Conservation (phyloP, 805 yeast species). For the Ogataea allantospora region DNA sequence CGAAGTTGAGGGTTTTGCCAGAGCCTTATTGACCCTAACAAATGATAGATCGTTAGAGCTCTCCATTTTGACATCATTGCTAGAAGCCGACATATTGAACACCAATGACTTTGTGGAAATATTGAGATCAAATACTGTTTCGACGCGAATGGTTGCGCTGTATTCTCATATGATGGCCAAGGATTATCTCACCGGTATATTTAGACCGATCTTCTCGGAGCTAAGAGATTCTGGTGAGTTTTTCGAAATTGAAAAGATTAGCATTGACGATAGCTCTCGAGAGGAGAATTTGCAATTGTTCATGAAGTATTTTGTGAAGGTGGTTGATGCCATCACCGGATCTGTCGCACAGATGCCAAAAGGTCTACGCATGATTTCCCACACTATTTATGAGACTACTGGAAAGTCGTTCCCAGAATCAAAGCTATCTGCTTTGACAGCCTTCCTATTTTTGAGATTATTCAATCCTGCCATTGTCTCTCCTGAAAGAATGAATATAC, state of each 20-base stretch:
- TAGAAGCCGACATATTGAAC: conserved; percentile 59
- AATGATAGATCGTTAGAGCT: conserved; percentile 38
- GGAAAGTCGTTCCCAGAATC: conserved; percentile 64
- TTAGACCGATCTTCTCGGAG: conserved; percentile 57
- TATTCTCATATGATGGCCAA: conserved; percentile 68
- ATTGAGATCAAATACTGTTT: conserved; percentile 76
- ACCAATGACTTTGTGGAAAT: conserved; percentile 68
- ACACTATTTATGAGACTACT: conserved; percentile 58
- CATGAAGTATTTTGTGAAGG: conserved; percentile 50
- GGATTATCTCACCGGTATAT: conserved; percentile 50
- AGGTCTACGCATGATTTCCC: conserved; percentile 70
- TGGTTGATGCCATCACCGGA: conserved; percentile 57
- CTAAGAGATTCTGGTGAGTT: conserved; percentile 46
- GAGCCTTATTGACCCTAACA: conserved; percentile 57
- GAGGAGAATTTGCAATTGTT: conserved; percentile 46
- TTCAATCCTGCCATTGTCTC: conserved; percentile 88
- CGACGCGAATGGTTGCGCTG: conserved; percentile 71
- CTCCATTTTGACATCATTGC: conserved; percentile 50
- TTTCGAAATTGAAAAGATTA: conserved; percentile 63
- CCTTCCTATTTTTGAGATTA: conserved; percentile 77
- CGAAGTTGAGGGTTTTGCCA: conserved; percentile 70
- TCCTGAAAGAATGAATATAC: conserved; percentile 58
- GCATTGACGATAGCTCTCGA: conserved; percentile 34
- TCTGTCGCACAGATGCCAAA: conserved; percentile 62
- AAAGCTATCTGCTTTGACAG: conserved; percentile 73